Evolutionary conservation across 805 yeast genomes (phyloP).

Genomic region (Candida adriatica): DNA sequence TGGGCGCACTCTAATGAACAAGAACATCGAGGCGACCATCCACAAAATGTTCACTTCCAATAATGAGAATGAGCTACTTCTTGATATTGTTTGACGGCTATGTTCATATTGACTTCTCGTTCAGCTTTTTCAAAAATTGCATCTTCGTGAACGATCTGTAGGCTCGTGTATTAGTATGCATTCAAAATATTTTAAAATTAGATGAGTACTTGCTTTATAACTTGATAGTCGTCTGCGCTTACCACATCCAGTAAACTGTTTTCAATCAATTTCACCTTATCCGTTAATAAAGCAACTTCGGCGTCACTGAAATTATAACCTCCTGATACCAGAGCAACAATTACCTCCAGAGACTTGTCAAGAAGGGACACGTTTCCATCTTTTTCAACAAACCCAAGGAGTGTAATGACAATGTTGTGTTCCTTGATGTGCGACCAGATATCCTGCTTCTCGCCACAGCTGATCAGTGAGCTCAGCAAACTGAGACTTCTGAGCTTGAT

Average conservation of each 20-base stretch:
- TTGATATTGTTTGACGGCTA: slow-evolving; percentile 2
- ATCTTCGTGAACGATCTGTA: slow-evolving; percentile 16
- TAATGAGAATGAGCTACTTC: slow-evolving; percentile 39
- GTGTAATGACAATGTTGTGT: slow-evolving; percentile 21
- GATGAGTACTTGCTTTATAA: slow-evolving; percentile 37
- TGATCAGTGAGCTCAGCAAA: slow-evolving; percentile 49
- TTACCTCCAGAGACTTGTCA: slow-evolving; percentile 49
- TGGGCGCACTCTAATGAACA: slow-evolving; percentile 42
- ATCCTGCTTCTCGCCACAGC: slow-evolving; percentile 39
- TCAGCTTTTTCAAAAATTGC: slow-evolving; percentile 15
- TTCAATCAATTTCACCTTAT: slow-evolving; percentile 34
- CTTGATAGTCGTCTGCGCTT: slow-evolving; percentile 46
- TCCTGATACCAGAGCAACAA: slow-evolving; percentile 38
- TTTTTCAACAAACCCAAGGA: slow-evolving; percentile 21
- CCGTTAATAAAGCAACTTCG: slow-evolving; percentile 33
- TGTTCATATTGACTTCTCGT: slow-evolving; percentile 2
- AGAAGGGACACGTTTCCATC: slow-evolving; percentile 39
- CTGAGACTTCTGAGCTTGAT: slow-evolving; percentile 49
- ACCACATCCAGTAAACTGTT: slow-evolving; percentile 37
- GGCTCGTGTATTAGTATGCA: slow-evolving; percentile 12
- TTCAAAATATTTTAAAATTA: slow-evolving; percentile 6
- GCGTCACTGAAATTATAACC: slow-evolving; percentile 38
- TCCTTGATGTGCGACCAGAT: slow-evolving; percentile 32
- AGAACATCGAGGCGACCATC: slow-evolving; percentile 43
- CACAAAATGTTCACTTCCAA: slow-evolving; percentile 39